A percentile compares a stretch with the other conserved stretches of the same genome.
Conservation (phyloP, 345 rosid species). For the Rhodomyrtus tomentosa region DNA sequence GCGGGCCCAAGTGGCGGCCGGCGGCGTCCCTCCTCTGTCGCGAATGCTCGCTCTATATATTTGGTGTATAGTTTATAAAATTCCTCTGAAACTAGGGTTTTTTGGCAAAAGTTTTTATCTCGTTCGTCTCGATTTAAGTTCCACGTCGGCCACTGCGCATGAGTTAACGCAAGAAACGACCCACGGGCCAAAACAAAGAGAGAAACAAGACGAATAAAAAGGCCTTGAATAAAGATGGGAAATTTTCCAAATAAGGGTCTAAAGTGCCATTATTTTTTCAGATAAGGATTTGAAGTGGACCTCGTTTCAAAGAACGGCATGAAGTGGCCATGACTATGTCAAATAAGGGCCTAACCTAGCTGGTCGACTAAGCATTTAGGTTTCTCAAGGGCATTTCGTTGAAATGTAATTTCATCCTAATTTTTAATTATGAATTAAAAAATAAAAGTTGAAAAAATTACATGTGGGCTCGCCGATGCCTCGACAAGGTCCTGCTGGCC, state of each 20-base stretch:
- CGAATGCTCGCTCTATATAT: background rate
- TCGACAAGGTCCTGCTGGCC: no score
- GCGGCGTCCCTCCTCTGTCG: background rate
- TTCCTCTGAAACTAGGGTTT: background rate
- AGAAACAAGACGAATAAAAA: background rate
- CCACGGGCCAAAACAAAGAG: background rate
- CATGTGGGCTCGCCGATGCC: no score
- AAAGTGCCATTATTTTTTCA: no score
- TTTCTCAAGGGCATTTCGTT: no score
- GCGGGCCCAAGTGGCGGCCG: background rate
- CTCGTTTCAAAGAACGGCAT: no score
- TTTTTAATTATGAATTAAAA: no score
- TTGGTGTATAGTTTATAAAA: background rate
- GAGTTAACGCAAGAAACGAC: background rate
- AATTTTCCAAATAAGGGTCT: no score
- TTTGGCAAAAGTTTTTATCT: background rate
- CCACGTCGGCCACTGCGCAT: background rate
- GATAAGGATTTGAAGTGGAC: no score
- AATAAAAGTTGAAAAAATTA: no score
- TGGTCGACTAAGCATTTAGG: accelerated
- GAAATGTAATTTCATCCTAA: no score
- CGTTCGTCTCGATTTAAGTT: background rate
- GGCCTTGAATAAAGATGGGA: background rate
- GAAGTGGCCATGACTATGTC: no score
- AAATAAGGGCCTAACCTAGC: no score